These are phyloP conservation scores for Trichocomaceae sp. DNA, from an alignment of 2,329 filamentous ascomycete species.

Conservation along the genomic window DNA sequence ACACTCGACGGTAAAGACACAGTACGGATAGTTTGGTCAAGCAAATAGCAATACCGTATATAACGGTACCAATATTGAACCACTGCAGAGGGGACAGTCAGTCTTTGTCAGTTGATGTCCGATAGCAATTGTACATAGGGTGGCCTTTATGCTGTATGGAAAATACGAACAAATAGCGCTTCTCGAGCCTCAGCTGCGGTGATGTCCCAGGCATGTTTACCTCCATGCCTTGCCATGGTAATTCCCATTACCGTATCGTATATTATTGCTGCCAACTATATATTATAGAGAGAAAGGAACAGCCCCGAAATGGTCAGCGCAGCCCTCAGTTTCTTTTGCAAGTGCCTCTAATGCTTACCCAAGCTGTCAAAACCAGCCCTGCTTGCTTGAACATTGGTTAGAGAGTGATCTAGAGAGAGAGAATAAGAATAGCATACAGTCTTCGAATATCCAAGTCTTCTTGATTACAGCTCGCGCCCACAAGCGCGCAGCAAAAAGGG, in stretches of 20 bases:
- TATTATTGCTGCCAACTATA: constrained; percentile 4
- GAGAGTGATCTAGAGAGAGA: not conserved
- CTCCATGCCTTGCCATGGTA: constrained; percentile 11
- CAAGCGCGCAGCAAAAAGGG: constrained; percentile 7
- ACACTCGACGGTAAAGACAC: constrained; percentile 19
- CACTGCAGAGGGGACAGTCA: constrained; percentile 1
- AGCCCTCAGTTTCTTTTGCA: not conserved
- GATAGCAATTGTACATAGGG: not conserved
- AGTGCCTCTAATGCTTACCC: constrained; percentile 3
- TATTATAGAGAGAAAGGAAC: not conserved
- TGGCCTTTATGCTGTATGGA: not conserved
- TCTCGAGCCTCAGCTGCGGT: constrained; percentile 7
- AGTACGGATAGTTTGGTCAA: constrained; percentile 21
- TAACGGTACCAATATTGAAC: constrained; percentile 16
- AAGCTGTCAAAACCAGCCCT: constrained; percentile 12
- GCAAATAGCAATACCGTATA: constrained; percentile 19
- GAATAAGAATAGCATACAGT: constrained; percentile 8
- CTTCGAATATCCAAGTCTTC: constrained; percentile 12
- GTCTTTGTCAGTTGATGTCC: not conserved
- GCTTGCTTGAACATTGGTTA: not conserved
- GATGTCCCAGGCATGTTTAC: constrained; percentile 14
- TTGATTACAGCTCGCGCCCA: constrained; percentile 9
- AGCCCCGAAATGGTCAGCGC: not conserved
- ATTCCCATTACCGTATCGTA: constrained; percentile 3
- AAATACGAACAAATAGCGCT: constrained; percentile 9